Evolutionary conservation across 495 filamentous ascomycete species (phyloP), one percentile per base, ranked within the genome.

Genomic region (Annulohypoxylon moriforme): DNA sequence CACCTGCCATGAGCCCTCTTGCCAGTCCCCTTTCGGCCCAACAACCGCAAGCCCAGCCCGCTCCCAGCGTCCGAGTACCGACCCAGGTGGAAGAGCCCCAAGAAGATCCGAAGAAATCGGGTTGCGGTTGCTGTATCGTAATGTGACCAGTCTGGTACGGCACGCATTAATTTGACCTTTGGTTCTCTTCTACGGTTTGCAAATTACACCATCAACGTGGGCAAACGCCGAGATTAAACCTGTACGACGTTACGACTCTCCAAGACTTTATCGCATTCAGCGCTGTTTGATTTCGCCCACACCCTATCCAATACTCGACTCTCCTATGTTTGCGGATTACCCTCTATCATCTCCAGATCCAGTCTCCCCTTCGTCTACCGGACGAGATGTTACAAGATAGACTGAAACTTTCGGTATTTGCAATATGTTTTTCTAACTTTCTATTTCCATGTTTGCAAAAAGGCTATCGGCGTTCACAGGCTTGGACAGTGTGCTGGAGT

Each of bases 51-150:
- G 52, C 68, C 31, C 77, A 78, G 50, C 34, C 71, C 31, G 56
- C 50, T 31, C 73, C 67, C 24, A 71, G 62, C 53, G 68, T 76
- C 11, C 73, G 76, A 75, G 68, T 79, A 36, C 80, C 80, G 13
- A 82, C 80, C 6, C 69, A 78, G 33, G 70, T 73, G 1, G 81
- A 81, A 72, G 59, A 77, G 33, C 49, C 57, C 14, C 75, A 84
- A 24, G 64, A 76, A 29, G 46, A 76, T 27, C 60, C 68, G 24
- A 82, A 82, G 71, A 80, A 83, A 66, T 78, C 68, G 11, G 84
- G 85, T 1, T 87, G 86, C 34, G 85, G 82, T 34, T 87, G 85
- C 73, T 88, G 86, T 66, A 73, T 85, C 42, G 79, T 88, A 33
- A 88, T 88, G 86, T 88, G 74, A 83, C 60, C 60, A 56, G 38